A percentile compares a stretch with the other conserved stretches of the same genome.
Evolutionary conservation across 2,329 filamentous ascomycete species (phyloP).

Genomic region (Verticillium longisporum): DNA sequence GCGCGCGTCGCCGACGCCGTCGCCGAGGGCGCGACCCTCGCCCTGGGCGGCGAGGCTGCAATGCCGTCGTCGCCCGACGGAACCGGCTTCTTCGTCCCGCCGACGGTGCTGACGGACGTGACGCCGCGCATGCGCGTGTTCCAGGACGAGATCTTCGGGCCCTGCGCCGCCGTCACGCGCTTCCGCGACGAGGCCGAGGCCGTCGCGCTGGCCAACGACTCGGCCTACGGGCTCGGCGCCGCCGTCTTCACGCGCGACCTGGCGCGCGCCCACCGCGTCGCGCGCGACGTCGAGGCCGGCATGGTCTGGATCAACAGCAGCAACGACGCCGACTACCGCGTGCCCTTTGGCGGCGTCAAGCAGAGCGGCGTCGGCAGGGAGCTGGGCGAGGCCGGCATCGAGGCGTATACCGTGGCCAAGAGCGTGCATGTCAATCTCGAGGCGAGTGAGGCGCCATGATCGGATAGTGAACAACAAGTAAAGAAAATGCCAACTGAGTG

Average conservation of each 20-base stretch:
- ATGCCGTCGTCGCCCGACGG: slow-evolving; percentile 25
- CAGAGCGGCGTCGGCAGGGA: slow-evolving; percentile 23
- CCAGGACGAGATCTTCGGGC: slow-evolving; percentile 24
- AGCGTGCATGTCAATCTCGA: slow-evolving; percentile 20
- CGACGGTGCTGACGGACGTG: slow-evolving; percentile 20
- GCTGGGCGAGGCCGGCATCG: slow-evolving; percentile 20
- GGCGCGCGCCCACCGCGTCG: slow-evolving; percentile 27
- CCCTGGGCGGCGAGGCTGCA: slow-evolving; percentile 29
- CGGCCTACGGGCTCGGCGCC: slow-evolving; percentile 47
- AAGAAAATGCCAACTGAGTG: no score
- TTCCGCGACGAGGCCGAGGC: slow-evolving; percentile 26
- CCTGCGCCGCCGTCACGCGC: slow-evolving; percentile 16
- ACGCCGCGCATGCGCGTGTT: slow-evolving; percentile 18
- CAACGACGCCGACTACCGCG: slow-evolving; percentile 21
- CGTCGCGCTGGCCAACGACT: slow-evolving; percentile 28
- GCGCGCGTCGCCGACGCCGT: slow-evolving; percentile 60
- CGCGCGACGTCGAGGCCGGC: slow-evolving; percentile 48
- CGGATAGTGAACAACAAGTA: no score
- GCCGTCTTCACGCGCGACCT: slow-evolving; percentile 52
- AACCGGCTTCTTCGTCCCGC: slow-evolving; percentile 18
- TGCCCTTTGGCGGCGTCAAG: slow-evolving; percentile 26
- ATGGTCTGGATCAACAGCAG: slow-evolving; percentile 33
- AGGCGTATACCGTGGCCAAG: slow-evolving; percentile 20
- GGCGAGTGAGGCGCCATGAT: no score
- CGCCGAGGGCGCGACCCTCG: slow-evolving; percentile 51